A percentile compares a stretch with the other conserved stretches of the same genome.
These are phyloP conservation scores for Colletotrichum sojae DNA, from an alignment of 2,329 filamentous ascomycete genomes.

Conservation along the genomic window DNA sequence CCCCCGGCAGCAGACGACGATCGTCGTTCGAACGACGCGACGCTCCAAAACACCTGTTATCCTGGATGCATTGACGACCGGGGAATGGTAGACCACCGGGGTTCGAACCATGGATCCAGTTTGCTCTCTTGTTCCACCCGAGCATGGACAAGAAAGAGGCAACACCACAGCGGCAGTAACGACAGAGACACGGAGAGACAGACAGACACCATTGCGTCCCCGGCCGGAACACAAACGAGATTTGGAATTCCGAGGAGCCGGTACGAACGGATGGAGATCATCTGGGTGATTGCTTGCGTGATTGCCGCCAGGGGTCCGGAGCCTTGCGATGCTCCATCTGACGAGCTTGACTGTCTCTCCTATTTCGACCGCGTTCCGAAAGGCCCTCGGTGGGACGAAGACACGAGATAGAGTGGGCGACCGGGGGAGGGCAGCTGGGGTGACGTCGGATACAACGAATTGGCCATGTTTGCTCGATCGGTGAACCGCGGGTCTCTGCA, in stretches of 20 bases:
- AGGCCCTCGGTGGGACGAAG: neutral
- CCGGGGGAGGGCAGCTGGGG: neutral
- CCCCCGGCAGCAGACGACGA: neutral
- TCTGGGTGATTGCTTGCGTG: constrained; percentile 28
- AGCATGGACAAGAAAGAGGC: too few species aligned
- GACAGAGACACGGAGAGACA: neutral
- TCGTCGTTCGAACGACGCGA: neutral
- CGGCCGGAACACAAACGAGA: constrained; percentile 16
- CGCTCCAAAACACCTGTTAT: neutral
- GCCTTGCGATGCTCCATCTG: constrained; percentile 1
- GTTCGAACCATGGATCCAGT: constrained; percentile 20
- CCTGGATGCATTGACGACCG: constrained; percentile 21
- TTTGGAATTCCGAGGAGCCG: constrained; percentile 35
- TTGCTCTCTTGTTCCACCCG: constrained; percentile 7
- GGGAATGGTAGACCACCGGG: constrained; percentile 2
- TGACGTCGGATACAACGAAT: neutral
- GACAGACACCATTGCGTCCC: constrained; percentile 9
- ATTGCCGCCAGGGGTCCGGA: constrained; percentile 31
- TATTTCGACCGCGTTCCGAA: neutral
- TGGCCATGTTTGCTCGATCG: neutral
- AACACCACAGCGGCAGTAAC: neutral
- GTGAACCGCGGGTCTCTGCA: constrained; percentile 14
- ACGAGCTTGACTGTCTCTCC: neutral
- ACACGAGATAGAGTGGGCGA: neutral
- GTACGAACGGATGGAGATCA: constrained; percentile 40